Percentiles rank a stretch among this genome's conserved stretches.
Conservation (phyloP, 257 asterid genomes). For the Solanum chilense region DNA sequence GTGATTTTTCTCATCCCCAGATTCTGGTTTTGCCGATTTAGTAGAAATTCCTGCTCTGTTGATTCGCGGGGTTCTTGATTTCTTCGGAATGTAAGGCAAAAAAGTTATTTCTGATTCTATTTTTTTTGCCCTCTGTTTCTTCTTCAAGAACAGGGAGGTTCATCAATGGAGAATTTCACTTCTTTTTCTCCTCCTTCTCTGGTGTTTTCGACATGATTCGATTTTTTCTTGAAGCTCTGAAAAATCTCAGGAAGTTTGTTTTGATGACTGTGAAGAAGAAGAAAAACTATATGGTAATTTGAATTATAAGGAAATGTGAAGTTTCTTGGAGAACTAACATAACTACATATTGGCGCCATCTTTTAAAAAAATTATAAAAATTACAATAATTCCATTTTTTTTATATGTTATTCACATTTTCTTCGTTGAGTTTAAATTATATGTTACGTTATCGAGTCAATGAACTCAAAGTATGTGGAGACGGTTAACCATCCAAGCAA, state of each 20-base stretch:
- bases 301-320: background rate
- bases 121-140: background rate
- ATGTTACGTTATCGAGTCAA: too few relatives aligned
- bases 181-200: background rate
- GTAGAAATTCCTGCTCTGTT: too few relatives aligned
- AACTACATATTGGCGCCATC: background rate
- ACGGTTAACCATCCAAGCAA: too few relatives aligned
- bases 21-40: too few relatives aligned
- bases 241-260: background rate
- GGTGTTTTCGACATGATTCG: background rate
- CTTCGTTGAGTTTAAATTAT: background rate
- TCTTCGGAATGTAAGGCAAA: background rate
- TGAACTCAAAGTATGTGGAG: too few relatives aligned
- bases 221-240: background rate
- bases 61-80: background rate
- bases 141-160: background rate
- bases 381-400: background rate
- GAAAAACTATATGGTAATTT: background rate
- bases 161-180: background rate
- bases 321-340: background rate
- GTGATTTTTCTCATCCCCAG: too few relatives aligned
- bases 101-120: background rate
- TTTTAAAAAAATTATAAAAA: too few relatives aligned
- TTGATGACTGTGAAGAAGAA: background rate
- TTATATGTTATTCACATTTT: background rate